A percentile compares a stretch with the other conserved stretches of the same genome.
These are phyloP conservation scores for Candida freyschussii DNA, from an alignment of 1,139 yeast species.

Conservation along the genomic window DNA sequence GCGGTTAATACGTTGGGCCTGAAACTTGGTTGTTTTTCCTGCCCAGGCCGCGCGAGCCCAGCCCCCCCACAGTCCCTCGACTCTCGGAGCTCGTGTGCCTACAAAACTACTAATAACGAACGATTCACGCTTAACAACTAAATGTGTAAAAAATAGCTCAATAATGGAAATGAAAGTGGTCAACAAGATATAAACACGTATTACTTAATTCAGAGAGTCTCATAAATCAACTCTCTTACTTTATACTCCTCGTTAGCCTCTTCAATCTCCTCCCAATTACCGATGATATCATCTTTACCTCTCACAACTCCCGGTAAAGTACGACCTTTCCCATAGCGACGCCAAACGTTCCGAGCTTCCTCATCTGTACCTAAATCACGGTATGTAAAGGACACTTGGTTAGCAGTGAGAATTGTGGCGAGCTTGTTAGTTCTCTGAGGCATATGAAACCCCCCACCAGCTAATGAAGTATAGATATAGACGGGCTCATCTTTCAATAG, in stretches of 20 bases:
- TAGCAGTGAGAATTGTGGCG: constrained; percentile 70
- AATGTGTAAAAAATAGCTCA: no score
- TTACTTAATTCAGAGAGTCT: constrained; percentile 33
- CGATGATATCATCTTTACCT: constrained; percentile 80
- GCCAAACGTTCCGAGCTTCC: constrained; percentile 83
- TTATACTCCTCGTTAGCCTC: constrained; percentile 84
- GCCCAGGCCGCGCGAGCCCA: no score
- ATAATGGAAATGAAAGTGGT: neutral
- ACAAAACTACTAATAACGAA: no score
- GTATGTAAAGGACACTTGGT: constrained; percentile 60
- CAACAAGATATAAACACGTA: neutral
- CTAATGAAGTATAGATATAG: constrained; percentile 78
- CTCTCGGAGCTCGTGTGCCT: no score
- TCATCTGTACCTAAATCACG: constrained; percentile 87
- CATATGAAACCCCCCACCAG: constrained; percentile 83
- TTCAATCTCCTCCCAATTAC: constrained; percentile 74
- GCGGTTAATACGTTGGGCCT: no score
- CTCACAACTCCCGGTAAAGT: constrained; percentile 87
- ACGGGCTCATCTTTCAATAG: constrained; percentile 50
- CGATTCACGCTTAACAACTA: no score
- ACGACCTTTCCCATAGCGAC: constrained; percentile 68
- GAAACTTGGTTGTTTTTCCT: no score
- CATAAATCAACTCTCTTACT: constrained; percentile 53
- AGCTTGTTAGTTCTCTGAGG: constrained; percentile 77
- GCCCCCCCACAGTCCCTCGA: no score